Base-by-base conservation (phyloP, 2,329 filamentous ascomycete species). In the Xenoacremonium recifei region DNA sequence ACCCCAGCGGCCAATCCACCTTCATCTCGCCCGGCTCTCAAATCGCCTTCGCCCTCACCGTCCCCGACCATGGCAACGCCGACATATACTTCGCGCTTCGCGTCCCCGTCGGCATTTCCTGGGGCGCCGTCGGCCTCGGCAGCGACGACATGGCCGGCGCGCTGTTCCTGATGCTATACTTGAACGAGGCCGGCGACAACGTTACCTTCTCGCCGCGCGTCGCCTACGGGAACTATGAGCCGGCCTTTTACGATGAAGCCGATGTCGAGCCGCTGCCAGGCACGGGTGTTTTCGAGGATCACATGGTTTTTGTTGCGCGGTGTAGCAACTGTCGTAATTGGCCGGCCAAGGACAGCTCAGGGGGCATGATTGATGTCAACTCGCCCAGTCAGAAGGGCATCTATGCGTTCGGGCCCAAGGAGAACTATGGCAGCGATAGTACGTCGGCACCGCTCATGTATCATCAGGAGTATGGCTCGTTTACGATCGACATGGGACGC, bases 131-230 rank as follows among this genome's bases (percentile, higher is more conserved):
- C 31, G 79, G 79, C 25, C 68, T 80, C 27, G 79, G 79, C 34
- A 69, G 66, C 42, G 51, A 69, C 35, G 68, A 71, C 51, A 80
- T 80, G 72, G 61, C 66, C 3, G 69, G 73, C 37, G 66, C 76
- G 6, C 65, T 82, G 18, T 73, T 78, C 43, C 68, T 81, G 33
- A 69, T 82, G 54, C 62, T 73, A n/a, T 82, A 83, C 62, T 62
- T 67, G 34, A 72, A 71, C 42, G 57, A 61, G 4, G 64, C 64
- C 5, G 69, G 66, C 39, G 60, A 68, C 39, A 75, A 76, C 48
- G 69, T 80, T 42, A 82, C 76, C 19, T 67, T 83, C 42, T 80
- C 76, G 19, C 75, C 78, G 2, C 76, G 79, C 37, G 56, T 75
- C 21, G 65, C 70, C 25, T 63, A 67, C 38, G 73, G 70, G 33